These are phyloP conservation scores for Apiotrichum akiyoshidainum DNA, from an alignment of 1,284 basidiomycete species.

Conservation along the genomic window DNA sequence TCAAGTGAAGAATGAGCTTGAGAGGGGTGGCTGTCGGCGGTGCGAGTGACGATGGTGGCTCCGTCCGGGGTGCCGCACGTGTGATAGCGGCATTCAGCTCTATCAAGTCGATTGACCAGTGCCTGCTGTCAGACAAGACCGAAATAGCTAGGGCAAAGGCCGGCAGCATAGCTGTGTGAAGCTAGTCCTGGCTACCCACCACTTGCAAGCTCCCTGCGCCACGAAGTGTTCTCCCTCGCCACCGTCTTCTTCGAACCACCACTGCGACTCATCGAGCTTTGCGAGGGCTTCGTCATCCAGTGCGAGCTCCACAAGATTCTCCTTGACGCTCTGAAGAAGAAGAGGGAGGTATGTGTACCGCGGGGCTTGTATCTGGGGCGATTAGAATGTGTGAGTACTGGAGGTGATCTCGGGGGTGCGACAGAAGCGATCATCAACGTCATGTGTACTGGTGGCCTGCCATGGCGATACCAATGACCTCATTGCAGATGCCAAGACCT, in stretches of 20 bases:
- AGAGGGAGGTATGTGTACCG: slow-evolving; percentile 86
- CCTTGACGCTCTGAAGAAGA: slow-evolving; percentile 77
- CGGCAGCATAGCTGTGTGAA: too few species aligned
- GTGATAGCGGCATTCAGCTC: slow-evolving; percentile 64
- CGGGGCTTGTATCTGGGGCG: slow-evolving; percentile 61
- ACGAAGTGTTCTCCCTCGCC: slow-evolving; percentile 55
- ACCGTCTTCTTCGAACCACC: slow-evolving; percentile 81
- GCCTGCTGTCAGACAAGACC: slow-evolving; percentile 57
- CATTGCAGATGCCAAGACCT: too few species aligned
- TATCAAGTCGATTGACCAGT: slow-evolving; percentile 90
- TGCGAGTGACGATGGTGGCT: slow-evolving; percentile 16
- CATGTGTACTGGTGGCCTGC: too few species aligned
- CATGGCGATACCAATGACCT: too few species aligned
- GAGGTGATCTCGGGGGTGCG: too few species aligned
- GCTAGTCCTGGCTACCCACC: slow-evolving; percentile 56
- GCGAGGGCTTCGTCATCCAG: slow-evolving; percentile 75
- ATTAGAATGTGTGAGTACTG: too few species aligned
- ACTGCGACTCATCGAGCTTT: slow-evolving; percentile 63
- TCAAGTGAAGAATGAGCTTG: slow-evolving; percentile 75
- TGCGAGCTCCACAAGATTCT: slow-evolving; percentile 81
- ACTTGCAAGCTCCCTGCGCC: slow-evolving; percentile 56
- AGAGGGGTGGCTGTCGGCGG: slow-evolving; percentile 55
- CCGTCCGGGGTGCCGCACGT: slow-evolving; percentile 15
- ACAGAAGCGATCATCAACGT: too few species aligned
- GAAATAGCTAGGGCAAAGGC: too few species aligned